Conservation (phyloP, 2,329 filamentous ascomycete species). For the Aaosphaeria arxii region DNA sequence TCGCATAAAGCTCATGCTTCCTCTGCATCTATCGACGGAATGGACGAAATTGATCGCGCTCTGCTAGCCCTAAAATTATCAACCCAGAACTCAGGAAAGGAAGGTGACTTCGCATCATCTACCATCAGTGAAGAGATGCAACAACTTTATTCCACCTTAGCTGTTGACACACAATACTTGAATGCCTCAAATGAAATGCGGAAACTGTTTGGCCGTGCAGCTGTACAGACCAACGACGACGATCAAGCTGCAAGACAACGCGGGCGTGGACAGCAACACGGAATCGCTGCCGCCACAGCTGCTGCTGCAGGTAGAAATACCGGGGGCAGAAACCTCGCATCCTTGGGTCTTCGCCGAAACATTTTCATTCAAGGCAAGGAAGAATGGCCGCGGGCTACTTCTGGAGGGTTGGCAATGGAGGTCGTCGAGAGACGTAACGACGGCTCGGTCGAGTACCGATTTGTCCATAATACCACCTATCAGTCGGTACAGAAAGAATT, state of each 20-base stretch:
- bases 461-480: conserved; percentile 72
- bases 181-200: conserved; percentile 92
- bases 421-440: conserved; percentile 54
- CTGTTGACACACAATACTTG: conserved; percentile 68
- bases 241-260: conserved; percentile 49
- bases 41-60: conserved; percentile 67
- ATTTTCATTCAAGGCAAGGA: conserved; percentile 84
- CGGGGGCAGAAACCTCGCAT: conserved; percentile 60
- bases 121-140: conserved; percentile 40
- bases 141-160: conserved; percentile 53
- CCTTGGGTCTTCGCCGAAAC: conserved; percentile 72
- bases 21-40: conserved; percentile 20
- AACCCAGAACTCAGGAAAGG: conserved; percentile 13
- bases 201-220: conserved; percentile 65
- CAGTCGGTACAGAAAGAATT: conserved; percentile 73
- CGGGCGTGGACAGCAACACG: conserved; percentile 56
- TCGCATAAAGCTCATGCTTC: conserved; percentile 10
- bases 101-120: conserved; percentile 12
- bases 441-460: conserved; percentile 70
- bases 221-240: conserved; percentile 56
- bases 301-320: conserved; percentile 44
- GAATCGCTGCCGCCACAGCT: conserved; percentile 56
- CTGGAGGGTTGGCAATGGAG: conserved; percentile 82
- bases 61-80: conserved; percentile 55
- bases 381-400: conserved; percentile 76